phyloP scores from a whole-genome alignment of 2,329 filamentous ascomycete species.

The Cladosporium colombiae region DNA sequence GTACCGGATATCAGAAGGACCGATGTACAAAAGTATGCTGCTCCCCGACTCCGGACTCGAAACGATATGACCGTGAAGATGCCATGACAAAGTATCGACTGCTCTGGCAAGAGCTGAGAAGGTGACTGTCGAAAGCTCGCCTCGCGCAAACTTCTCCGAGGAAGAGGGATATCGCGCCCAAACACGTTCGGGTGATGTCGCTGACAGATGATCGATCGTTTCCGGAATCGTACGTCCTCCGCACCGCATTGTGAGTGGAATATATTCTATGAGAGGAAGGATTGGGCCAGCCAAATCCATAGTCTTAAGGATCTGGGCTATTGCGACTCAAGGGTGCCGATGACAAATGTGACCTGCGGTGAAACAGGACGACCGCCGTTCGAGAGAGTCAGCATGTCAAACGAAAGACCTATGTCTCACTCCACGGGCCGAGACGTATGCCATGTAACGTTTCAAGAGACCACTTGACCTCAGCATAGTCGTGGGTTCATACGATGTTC shows the following conservation, averaged over 20 bases:
- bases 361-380: not conserved
- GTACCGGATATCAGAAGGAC: conserved; percentile 22
- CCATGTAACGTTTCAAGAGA: not conserved
- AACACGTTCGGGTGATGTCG: not conserved
- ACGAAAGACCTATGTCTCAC: not conserved
- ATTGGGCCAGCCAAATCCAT: not conserved
- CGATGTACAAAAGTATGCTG: conserved; percentile 21
- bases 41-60: not conserved
- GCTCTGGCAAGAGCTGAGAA: not conserved
- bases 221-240: not conserved
- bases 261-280: not conserved
- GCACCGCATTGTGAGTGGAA: not conserved
- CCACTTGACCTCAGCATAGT: not conserved
- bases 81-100: not conserved
- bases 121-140: not conserved
- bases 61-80: not conserved
- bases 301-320: not conserved
- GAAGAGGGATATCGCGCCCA: not conserved
- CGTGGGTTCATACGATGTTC: not conserved
- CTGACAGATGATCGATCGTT: not conserved
- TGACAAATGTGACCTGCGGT: not conserved
- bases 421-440: not conserved
- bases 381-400: not conserved
- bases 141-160: not conserved
- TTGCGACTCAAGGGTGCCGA: not conserved